Base-by-base conservation (phyloP, 805 yeast genomes). In the Candida sphagnicola region DNA sequence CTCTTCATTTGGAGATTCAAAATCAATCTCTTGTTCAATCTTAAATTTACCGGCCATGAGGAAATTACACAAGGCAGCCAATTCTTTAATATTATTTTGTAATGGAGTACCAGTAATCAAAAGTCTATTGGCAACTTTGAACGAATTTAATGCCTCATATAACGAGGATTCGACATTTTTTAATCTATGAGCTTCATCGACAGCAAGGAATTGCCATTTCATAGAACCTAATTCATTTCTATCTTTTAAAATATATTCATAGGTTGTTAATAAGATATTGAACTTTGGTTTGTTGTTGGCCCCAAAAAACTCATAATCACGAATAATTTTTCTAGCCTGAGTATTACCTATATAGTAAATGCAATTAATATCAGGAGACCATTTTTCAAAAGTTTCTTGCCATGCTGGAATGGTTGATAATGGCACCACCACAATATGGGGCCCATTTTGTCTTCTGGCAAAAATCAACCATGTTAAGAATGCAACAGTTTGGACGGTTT, bases 91-190 rank as follows among this genome's bases (percentile, higher is more conserved):
- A 58, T 93, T 93, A 56, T 93, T 93, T 60, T 93, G 99, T 47
- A 93, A 72, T 5, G 99, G 99, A 1, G 99, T 93, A 67, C 99
- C 99, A 3, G 99, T 93, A 51, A 93, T 93, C 47, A 93, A 72
- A 44, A 93, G 66, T 49, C 97, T 72, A 62, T 93, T 93, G 2
- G 81, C 74, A 8, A 84, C 93, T 51, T 81, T 85, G 67, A 93
- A 88, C 47, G 82, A 85, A 51, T 72, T 76, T 42, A 93, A 71
- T 2, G 95, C 82, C 56, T 91, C 98, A 59, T 93, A 93, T 29
- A 93, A 67, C 0, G 98, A 90, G 19, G 93, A 81, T 58, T 90
- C 97, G 0, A 96, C 86, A 57, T 93, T 93, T 52, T 93, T 93
- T 56, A 93, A 72, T 56, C 99, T 76, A 65, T 93, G 99, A 4